Conservation (phyloP, 192 early-diverging fungal species). For the Entrophospora sp. region DNA sequence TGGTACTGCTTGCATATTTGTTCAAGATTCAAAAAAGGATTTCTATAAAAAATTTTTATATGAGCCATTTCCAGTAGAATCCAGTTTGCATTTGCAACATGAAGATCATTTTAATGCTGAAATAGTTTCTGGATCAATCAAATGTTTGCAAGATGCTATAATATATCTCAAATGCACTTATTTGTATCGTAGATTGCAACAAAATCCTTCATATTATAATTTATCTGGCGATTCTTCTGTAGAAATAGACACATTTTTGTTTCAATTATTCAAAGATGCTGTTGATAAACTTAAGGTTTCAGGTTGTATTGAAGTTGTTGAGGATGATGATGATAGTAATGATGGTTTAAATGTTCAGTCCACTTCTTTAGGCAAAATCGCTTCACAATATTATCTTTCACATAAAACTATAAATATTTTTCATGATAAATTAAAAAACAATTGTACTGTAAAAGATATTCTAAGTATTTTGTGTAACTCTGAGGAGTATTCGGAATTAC, state of each 20-base stretch:
- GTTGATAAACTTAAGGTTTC: slow-evolving; percentile 60
- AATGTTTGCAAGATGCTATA: slow-evolving; percentile 85
- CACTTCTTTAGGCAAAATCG: slow-evolving; percentile 73
- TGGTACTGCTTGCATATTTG: slow-evolving; percentile 87
- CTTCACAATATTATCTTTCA: slow-evolving; percentile 87
- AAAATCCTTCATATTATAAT: slow-evolving; percentile 96
- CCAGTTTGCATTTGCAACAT: slow-evolving; percentile 60
- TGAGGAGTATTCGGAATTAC: slow-evolving; percentile 82
- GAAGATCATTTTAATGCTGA: slow-evolving; percentile 95
- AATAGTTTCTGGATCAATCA: slow-evolving; percentile 79
- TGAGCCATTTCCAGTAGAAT: slow-evolving; percentile 90
- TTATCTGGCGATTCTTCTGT: slow-evolving; percentile 60
- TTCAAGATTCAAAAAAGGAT: slow-evolving; percentile 93
- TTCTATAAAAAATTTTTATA: slow-evolving; percentile 98
- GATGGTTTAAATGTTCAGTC: slow-evolving; percentile 60
- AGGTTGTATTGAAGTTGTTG: slow-evolving; percentile 62
- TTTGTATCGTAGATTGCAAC: slow-evolving; percentile 79
- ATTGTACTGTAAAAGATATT: slow-evolving; percentile 47
- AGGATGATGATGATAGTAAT: too few relatives aligned
- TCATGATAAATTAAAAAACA: slow-evolving; percentile 42
- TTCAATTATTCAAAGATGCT: slow-evolving; percentile 65
- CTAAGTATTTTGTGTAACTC: slow-evolving; percentile 74
- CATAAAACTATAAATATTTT: slow-evolving; percentile 72
- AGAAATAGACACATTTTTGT: slow-evolving; percentile 69
- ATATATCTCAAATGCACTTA: slow-evolving; percentile 97